Percentiles rank a stretch among this genome's conserved stretches.
Evolutionary conservation across 805 yeast genomes (phyloP).

Genomic region (Ogataea paraovalis): DNA sequence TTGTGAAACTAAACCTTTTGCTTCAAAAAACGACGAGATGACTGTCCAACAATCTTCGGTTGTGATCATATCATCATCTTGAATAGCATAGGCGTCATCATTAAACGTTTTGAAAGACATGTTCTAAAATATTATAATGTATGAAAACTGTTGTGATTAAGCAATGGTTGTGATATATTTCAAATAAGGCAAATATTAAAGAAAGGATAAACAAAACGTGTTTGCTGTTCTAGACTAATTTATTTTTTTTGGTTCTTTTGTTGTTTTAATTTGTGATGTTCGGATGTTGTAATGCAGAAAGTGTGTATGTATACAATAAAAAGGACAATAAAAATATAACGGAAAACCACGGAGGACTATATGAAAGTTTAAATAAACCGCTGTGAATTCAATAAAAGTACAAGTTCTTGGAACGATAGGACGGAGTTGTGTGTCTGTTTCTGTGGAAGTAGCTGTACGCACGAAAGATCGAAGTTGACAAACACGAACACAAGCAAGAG

Average conservation of each 20-base stretch:
- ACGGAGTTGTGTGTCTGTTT: neutral
- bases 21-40: slow-evolving; percentile 91
- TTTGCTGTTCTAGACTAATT: neutral
- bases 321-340: neutral
- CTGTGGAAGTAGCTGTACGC: neutral
- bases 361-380: neutral
- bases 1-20: slow-evolving; percentile 95
- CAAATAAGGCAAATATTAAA: no score
- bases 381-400: neutral
- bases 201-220: no score
- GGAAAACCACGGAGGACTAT: neutral
- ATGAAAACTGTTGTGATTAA: neutral
- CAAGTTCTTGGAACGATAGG: neutral
- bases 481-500: neutral
- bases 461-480: neutral
- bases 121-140: neutral
- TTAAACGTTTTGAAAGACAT: slow-evolving; percentile 17
- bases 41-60: slow-evolving; percentile 99
- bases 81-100: slow-evolving; percentile 25
- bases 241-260: neutral
- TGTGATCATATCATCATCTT: slow-evolving; percentile 72
- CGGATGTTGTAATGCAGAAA: neutral
- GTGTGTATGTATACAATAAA: neutral
- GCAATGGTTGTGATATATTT: neutral
- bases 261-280: neutral